These are phyloP conservation scores for Xerocomellus dryophilus DNA, from an alignment of 768 basidiomycete species.

Conservation along the genomic window DNA sequence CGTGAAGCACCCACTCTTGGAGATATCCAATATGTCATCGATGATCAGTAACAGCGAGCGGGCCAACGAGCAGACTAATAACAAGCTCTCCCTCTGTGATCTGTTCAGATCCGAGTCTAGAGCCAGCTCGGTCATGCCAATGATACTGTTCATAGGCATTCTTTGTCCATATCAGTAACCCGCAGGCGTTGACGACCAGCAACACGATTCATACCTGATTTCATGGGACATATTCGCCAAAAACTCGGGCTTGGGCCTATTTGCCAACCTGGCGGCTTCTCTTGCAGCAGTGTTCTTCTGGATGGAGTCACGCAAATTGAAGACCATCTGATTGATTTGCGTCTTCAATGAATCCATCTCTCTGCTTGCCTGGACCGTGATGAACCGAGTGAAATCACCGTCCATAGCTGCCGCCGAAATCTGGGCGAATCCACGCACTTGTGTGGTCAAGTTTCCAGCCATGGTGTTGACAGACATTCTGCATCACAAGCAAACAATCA, in stretches of 20 bases:
- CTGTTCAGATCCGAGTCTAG: conserved; percentile 94
- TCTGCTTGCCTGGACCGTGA: conserved; percentile 96
- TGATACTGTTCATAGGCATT: conserved; percentile 99
- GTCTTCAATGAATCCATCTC: conserved; percentile 99
- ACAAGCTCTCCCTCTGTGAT: conserved; percentile 90
- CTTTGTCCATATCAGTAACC: conserved; percentile 39
- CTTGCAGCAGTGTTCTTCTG: conserved; percentile 98
- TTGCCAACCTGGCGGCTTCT: conserved; percentile 97
- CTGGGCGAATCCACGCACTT: conserved; percentile 98
- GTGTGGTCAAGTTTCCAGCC: conserved; percentile 94
- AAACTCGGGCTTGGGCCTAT: conserved; percentile 95
- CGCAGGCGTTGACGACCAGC: not conserved
- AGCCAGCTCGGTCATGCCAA: conserved; percentile 99
- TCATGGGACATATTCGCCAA: conserved; percentile 99
- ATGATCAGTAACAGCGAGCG: conserved; percentile 93
- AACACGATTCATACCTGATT: conserved; percentile 63
- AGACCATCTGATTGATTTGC: conserved; percentile 99
- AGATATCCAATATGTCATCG: conserved; percentile 99
- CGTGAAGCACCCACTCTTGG: conserved; percentile 76
- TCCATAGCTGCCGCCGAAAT: conserved; percentile 98
- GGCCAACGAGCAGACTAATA: conserved; percentile 93
- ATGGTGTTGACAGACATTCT: conserved; percentile 97
- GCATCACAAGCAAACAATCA: not conserved
- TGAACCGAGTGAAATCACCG: conserved; percentile 97
- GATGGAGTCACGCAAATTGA: conserved; percentile 91